Evolutionary conservation across 345 rosid species (phyloP), one percentile per base, ranked within the genome.

Genomic region (Lepidium sativum): DNA sequence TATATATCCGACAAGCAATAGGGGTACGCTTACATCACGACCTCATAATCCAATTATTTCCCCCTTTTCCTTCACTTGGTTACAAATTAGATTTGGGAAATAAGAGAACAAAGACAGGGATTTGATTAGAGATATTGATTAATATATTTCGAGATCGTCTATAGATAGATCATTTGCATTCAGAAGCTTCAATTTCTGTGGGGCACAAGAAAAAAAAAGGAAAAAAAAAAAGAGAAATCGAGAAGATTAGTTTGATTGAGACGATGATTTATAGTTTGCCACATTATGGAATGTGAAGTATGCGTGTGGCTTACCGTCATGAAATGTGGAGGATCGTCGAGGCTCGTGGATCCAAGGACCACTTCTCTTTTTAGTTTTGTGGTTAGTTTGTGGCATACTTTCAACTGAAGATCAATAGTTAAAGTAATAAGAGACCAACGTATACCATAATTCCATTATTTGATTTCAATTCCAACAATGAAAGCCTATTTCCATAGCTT

Each of bases 311-410:
- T 54, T 84, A 91, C 99, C 83, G 94, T 84, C 38, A 95, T 86
- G 70, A 95, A 95, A 69, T 91, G 88, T 3, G 91, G 94, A 43
- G 99, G 99, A 78, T 95, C 99, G 32, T 86, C 99, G 2, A 95
- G 74, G 76, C 97, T 95, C 9, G 99, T 70, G 4, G 99, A 95
- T 40, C 99, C 99, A 40, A 95, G 84, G 55, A 95, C 69, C 11
- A 95, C 79, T 83, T 95, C 98, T 71, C 99, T 85, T 64, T 69
- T 85, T 66, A 95, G 85, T 77, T 91, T 95, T 29, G 68, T 71
- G 12, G 98, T 80, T 53, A 95, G 97, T 78, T 88, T 86, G 81
- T 95, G 94, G 76, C 99, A 95, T 25, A 78, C 99, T 77, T 94
- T 82, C 44, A 95, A 80, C 99, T 95, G 91, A 34, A 58, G 35